Evolutionary conservation across 164 flowering plant genomes (phyloP), one percentile per base, ranked within the genome.

Genomic region (Piper betle): DNA sequence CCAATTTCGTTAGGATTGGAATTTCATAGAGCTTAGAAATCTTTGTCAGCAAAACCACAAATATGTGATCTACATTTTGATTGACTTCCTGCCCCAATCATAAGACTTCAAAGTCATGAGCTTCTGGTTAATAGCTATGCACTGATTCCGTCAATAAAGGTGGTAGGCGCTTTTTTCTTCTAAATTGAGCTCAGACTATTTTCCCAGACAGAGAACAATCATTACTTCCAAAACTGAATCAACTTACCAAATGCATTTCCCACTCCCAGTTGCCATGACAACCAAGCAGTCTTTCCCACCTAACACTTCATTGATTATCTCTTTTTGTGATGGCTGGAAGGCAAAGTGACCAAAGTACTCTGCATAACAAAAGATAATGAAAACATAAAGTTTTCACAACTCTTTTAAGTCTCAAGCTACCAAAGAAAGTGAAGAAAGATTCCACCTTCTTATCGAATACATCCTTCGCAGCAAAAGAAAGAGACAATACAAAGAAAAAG

Each of bases 261-360:
- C 88, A 58, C 85, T 79, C 4, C 88, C 88, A 39, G 88, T 83
- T 57, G 88, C 83, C 88, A 81, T 81, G 53, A 83, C 81, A 10
- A 81, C 84, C 71, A 83, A 68, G 61, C 72, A 75, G 56, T 83
- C 88, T 59, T 66, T 81, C 62, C 77, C 72, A 6, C 65, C 62
- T 3, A 83, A 39, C 37, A 81, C 67, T 48, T 77, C 62, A 63
- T 72, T 68, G 37, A 83, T 73, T 12, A 79, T 75, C 71, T 83
- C 80, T 63, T 77, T 75, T 70, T 83, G 88, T 52, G 78, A 73
- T 12, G 78, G 77, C 38, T 84, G 73, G 66, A 83, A 83, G 6
- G 19, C 53, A 4, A 82, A 74, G 60, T 62, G 79, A 8, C 88
- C 88, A 63, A 79, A 83, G 55, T 61, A 78, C 66, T 66, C 88